Conservation (phyloP, 208 protist genomes). For the Phytomonas francai region DNA sequence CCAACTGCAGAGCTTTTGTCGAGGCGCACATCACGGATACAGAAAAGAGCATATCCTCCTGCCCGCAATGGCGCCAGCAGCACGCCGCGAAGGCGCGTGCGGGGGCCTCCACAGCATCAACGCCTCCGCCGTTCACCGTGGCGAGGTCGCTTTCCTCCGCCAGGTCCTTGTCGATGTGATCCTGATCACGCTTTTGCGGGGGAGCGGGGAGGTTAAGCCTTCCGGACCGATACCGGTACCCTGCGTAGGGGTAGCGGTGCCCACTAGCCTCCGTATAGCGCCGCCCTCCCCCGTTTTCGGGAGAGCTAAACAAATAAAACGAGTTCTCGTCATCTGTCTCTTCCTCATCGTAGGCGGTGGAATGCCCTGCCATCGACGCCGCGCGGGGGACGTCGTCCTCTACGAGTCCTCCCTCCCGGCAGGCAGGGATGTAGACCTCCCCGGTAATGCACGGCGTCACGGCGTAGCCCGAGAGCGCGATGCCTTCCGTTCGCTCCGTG, state of each 20-base stretch:
- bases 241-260: slow-evolving; percentile 23
- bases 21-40: slow-evolving; percentile 30
- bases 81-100: slow-evolving; percentile 10
- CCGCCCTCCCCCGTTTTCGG: no score
- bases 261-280: neutral
- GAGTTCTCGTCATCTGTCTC: no score
- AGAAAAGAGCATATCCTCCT: slow-evolving; percentile 35
- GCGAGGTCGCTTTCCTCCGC: no score
- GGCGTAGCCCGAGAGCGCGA: slow-evolving; percentile 21
- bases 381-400: neutral
- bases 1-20: slow-evolving; percentile 17
- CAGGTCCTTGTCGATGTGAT: no score
- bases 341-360: no score
- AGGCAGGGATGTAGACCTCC: no score
- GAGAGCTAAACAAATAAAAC: no score
- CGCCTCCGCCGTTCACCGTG: no score
- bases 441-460: slow-evolving; percentile 6
- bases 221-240: slow-evolving; percentile 4
- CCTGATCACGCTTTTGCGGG: neutral
- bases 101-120: neutral
- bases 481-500: slow-evolving; percentile 29
- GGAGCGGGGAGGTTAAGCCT: neutral
- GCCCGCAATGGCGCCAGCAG: slow-evolving; percentile 21
- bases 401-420: neutral
- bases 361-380: neutral